Percentiles rank a stretch among this genome's conserved stretches.
These are phyloP conservation scores for Microglena sp. DNA, from an alignment of 139 green algal genomes.

Conservation along the genomic window DNA sequence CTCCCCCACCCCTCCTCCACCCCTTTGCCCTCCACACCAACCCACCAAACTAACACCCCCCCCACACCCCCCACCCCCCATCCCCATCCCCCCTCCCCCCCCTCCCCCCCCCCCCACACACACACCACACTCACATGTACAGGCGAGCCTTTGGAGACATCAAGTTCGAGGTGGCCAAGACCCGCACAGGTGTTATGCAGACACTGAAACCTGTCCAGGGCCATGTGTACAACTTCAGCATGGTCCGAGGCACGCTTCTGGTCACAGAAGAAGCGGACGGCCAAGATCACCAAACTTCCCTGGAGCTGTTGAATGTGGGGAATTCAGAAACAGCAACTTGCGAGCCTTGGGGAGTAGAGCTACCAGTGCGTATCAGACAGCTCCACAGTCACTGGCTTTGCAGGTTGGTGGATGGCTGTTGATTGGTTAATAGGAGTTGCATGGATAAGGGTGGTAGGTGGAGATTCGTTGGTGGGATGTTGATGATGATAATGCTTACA, in stretches of 20 bases:
- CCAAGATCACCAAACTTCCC: not conserved
- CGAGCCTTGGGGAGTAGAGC: conserved; percentile 19
- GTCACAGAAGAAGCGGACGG: too few species aligned
- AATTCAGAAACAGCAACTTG: conserved; percentile 7
- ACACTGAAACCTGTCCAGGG: conserved; percentile 9
- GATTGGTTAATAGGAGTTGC: too few species aligned
- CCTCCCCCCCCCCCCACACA: too few species aligned
- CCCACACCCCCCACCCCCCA: too few species aligned
- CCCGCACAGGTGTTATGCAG: conserved; percentile 12
- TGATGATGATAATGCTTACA: too few species aligned
- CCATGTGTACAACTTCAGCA: conserved; percentile 5
- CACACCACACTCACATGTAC: too few species aligned
- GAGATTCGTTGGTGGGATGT: too few species aligned
- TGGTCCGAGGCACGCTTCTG: not conserved
- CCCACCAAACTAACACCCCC: too few species aligned
- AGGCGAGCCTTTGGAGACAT: conserved; percentile 27
- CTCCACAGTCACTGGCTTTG: conserved; percentile 43
- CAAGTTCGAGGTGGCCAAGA: conserved; percentile 35
- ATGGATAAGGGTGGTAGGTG: too few species aligned
- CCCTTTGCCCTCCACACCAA: too few species aligned
- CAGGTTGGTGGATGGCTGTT: conserved; percentile 20
- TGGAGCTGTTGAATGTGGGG: conserved; percentile 35
- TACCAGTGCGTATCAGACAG: conserved; percentile 27
- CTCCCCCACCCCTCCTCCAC: too few species aligned
- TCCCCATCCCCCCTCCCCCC: too few species aligned